Percentiles rank a stretch among this genome's conserved stretches.
Conservation (phyloP, 1,284 basidiomycete species). For the Porodaedalea pini region DNA sequence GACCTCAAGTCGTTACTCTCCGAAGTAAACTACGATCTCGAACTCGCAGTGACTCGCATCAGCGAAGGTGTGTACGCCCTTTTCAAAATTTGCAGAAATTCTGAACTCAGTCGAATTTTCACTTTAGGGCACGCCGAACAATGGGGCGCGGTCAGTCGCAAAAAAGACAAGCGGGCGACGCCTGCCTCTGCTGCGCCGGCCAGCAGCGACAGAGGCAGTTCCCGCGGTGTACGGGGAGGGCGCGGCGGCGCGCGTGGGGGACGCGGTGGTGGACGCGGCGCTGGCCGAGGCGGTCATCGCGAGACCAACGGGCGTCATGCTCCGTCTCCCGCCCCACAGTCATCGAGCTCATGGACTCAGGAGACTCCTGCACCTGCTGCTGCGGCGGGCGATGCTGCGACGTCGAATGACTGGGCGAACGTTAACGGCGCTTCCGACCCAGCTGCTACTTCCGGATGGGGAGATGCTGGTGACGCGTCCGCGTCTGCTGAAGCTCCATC, state of each 20-base stretch:
- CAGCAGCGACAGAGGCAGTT: constrained; percentile 49
- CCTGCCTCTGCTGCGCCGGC: constrained; percentile 25
- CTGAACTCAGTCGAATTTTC: constrained; percentile 19
- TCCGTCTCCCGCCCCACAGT: constrained; percentile 23
- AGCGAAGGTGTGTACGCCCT: constrained; percentile 60
- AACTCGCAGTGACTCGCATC: constrained; percentile 74
- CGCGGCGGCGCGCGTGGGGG: constrained; percentile 62
- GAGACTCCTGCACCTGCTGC: constrained; percentile 23
- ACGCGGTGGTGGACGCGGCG: constrained; percentile 42
- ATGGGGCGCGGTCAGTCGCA: constrained; percentile 83
- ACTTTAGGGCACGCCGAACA: constrained; percentile 69
- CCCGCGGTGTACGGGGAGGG: constrained; percentile 62
- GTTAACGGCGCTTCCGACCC: constrained; percentile 21
- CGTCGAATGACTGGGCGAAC: constrained; percentile 3
- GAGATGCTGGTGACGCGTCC: constrained; percentile 11
- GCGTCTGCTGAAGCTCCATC: not conserved
- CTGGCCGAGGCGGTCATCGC: constrained; percentile 53
- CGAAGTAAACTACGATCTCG: constrained; percentile 73
- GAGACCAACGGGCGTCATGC: constrained; percentile 46
- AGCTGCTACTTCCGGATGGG: constrained; percentile 19
- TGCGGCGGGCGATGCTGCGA: constrained; percentile 19
- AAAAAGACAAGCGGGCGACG: constrained; percentile 77
- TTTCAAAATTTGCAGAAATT: constrained; percentile 18
- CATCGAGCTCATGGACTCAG: constrained; percentile 18
- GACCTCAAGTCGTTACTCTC: constrained; percentile 73